Percentiles rank a stretch among this genome's conserved stretches.
These are phyloP conservation scores for Inosperma sp. DNA, from an alignment of 768 basidiomycete species.

Conservation along the genomic window DNA sequence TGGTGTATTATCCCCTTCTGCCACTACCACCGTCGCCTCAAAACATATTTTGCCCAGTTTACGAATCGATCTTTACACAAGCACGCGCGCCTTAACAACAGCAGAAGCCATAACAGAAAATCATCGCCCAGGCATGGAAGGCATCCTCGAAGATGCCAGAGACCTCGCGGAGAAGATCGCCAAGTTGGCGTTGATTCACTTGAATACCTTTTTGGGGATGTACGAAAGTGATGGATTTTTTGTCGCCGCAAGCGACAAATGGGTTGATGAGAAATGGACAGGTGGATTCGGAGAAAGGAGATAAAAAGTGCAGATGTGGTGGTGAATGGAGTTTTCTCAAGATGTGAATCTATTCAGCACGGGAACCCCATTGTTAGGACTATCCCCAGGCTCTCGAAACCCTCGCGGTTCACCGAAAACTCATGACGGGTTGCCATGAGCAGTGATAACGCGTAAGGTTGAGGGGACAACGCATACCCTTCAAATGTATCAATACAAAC, in stretches of 20 bases:
- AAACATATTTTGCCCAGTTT: constrained; percentile 4
- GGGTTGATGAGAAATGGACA: constrained; percentile 4
- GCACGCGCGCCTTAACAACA: constrained; percentile 6
- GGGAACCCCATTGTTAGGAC: too few relatives aligned
- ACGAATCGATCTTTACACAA: constrained; percentile 8
- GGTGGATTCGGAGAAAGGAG: constrained; percentile 6
- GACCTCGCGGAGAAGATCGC: constrained; percentile 67
- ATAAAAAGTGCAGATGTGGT: background rate
- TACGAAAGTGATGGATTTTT: constrained; percentile 59
- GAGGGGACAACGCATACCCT: too few relatives aligned
- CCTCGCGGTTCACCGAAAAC: background rate
- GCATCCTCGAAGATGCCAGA: constrained; percentile 63
- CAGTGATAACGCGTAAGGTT: too few relatives aligned
- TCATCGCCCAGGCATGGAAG: constrained; percentile 61
- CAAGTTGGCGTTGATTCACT: constrained; percentile 68
- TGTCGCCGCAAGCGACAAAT: constrained; percentile 3
- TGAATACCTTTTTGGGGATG: constrained; percentile 69
- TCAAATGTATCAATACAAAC: too few relatives aligned
- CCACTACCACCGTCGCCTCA: constrained; percentile 1
- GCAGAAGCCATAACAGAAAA: constrained; percentile 20
- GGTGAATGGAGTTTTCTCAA: background rate
- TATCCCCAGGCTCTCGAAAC: too few relatives aligned
- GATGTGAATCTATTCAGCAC: too few relatives aligned
- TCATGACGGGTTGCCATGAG: too few relatives aligned
- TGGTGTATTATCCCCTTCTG: background rate